Conservation (phyloP, 768 basidiomycete species). For the Agaricus bisporus region DNA sequence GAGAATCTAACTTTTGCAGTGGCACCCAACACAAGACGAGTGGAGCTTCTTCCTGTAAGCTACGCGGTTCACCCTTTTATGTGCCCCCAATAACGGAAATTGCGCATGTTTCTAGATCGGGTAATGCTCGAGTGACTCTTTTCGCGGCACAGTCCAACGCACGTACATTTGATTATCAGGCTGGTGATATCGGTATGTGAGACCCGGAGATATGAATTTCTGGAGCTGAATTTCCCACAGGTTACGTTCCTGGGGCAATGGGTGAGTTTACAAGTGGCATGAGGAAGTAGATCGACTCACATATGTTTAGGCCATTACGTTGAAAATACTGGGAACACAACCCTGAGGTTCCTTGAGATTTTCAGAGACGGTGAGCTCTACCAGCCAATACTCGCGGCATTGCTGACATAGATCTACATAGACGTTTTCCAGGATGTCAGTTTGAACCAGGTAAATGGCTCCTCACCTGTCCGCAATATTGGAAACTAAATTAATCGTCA, state of each 20-base stretch:
- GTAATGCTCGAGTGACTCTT: constrained; percentile 46
- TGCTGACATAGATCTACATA: not conserved
- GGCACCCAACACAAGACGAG: constrained; percentile 67
- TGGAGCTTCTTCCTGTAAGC: constrained; percentile 56
- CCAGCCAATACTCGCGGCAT: not conserved
- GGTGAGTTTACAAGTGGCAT: constrained; percentile 26
- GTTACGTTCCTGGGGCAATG: constrained; percentile 52
- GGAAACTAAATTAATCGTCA: not conserved
- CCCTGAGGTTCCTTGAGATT: constrained; percentile 42
- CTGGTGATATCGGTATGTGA: constrained; percentile 50
- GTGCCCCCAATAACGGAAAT: not conserved
- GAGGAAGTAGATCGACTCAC: not conserved
- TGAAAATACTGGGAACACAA: constrained; percentile 47
- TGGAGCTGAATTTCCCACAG: constrained; percentile 18
- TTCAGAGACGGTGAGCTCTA: constrained; percentile 24
- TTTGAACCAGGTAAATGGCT: constrained; percentile 10
- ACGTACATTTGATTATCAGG: constrained; percentile 54
- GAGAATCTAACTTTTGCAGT: constrained; percentile 28
- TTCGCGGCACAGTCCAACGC: constrained; percentile 50
- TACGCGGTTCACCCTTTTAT: not conserved
- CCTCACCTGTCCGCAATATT: not conserved
- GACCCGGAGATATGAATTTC: not conserved
- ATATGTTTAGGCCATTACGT: constrained; percentile 39
- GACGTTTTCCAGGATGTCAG: constrained; percentile 15
- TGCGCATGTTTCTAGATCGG: constrained; percentile 32